Conservation (phyloP, 768 basidiomycete species). For the Suillus discolor region DNA sequence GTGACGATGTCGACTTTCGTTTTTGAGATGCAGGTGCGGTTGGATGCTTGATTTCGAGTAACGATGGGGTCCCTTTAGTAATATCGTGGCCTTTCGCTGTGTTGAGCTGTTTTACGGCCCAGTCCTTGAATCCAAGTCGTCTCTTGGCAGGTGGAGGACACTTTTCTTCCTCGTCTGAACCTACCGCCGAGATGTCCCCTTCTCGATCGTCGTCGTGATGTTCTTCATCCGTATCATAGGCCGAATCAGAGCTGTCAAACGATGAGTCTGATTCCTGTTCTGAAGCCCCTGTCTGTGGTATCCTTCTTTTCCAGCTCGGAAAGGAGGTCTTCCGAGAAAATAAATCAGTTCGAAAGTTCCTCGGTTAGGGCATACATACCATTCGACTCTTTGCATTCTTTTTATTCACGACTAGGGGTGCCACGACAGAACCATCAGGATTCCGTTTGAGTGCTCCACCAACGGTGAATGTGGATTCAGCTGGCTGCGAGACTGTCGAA, state of each 20-base stretch:
- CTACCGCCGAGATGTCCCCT: conserved; percentile 14
- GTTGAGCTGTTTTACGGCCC: conserved; percentile 83
- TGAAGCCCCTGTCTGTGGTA: conserved; percentile 28
- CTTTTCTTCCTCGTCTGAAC: conserved; percentile 25
- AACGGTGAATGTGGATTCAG: conserved; percentile 31
- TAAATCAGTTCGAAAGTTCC: conserved; percentile 7
- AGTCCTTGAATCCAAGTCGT: conserved; percentile 75
- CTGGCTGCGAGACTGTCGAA: conserved; percentile 16
- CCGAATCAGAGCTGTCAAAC: conserved; percentile 81
- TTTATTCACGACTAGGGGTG: conserved; percentile 49
- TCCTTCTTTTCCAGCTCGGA: conserved; percentile 51
- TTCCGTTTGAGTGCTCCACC: conserved; percentile 72
- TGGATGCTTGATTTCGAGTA: conserved; percentile 11
- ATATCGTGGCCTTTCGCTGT: conserved; percentile 46
- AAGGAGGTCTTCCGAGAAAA: conserved; percentile 38
- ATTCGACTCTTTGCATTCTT: conserved; percentile 44
- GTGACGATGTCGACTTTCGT: conserved; percentile 38
- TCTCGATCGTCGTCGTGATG: conserved; percentile 20
- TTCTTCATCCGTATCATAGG: conserved; percentile 49
- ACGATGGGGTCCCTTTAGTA: conserved; percentile 15
- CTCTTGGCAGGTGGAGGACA: conserved; percentile 37
- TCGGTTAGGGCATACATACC: conserved; percentile 35
- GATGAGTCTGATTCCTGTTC: conserved; percentile 55
- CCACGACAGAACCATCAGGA: conserved; percentile 57
- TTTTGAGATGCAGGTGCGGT: conserved; percentile 41